phyloP scores from a whole-genome alignment of 2,329 filamentous ascomycete genomes.

The Fonsecaea nubica region DNA sequence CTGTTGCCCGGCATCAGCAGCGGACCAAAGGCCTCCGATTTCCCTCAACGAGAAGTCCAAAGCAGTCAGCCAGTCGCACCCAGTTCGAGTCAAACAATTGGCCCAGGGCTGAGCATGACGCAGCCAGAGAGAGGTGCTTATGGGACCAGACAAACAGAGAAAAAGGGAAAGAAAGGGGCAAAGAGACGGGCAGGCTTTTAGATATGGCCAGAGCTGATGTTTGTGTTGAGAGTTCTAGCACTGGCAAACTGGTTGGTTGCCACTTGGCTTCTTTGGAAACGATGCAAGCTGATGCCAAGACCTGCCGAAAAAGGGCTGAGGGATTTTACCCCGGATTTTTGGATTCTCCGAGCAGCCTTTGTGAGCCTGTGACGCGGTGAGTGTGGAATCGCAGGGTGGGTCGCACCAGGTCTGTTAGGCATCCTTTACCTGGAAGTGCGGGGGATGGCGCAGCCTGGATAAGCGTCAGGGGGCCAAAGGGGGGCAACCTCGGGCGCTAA shows the following conservation, averaged over 20 bases:
- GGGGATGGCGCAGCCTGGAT: slow-evolving; percentile 26
- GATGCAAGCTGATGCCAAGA: not conserved
- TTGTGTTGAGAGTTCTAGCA: not conserved
- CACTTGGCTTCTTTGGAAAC: slow-evolving; percentile 4
- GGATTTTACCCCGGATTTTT: slow-evolving; percentile 35
- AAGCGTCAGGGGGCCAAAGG: not conserved
- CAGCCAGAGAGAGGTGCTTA: slow-evolving; percentile 38
- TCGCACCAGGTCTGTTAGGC: not conserved
- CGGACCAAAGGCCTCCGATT: not conserved
- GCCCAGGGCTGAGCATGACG: slow-evolving; percentile 32
- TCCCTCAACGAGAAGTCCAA: slow-evolving; percentile 32
- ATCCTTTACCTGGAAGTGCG: slow-evolving; percentile 22
- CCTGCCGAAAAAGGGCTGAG: not conserved
- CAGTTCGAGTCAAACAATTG: slow-evolving; percentile 24
- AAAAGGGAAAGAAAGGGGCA: slow-evolving; percentile 29
- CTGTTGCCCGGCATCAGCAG: slow-evolving; percentile 28
- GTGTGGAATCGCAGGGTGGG: not conserved
- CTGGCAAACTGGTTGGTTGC: too few relatives aligned
- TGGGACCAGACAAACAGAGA: slow-evolving; percentile 26
- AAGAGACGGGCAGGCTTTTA: slow-evolving; percentile 36
- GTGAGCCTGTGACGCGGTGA: slow-evolving; percentile 8
- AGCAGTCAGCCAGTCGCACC: slow-evolving; percentile 31
- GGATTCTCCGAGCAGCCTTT: slow-evolving; percentile 27
- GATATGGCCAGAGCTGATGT: not conserved
- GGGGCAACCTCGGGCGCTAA: not conserved